Conservation (phyloP, 805 yeast genomes). For the Candida nitratophila region DNA sequence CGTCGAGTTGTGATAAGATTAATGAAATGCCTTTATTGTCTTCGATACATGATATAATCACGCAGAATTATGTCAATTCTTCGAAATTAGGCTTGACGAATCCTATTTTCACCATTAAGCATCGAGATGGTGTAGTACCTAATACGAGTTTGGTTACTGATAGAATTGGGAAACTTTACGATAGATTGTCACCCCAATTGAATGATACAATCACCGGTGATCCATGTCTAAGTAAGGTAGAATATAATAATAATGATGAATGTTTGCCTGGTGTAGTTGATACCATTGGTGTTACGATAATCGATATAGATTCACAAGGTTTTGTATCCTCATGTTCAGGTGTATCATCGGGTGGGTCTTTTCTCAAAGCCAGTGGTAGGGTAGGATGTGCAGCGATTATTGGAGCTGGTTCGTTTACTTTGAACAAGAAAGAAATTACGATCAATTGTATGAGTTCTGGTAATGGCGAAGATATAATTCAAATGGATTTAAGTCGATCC, state of each 20-base stretch:
- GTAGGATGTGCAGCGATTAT: constrained; percentile 47
- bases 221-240: too few species aligned
- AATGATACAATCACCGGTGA: background rate
- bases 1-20: constrained; percentile 5
- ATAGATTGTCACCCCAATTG: constrained; percentile 1
- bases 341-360: constrained; percentile 49
- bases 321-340: too few species aligned
- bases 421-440: constrained; percentile 12
- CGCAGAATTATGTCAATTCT: background rate
- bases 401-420: constrained; percentile 36
- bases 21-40: constrained; percentile 22
- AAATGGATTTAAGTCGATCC: constrained; percentile 32
- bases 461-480: constrained; percentile 48
- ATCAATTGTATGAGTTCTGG: constrained; percentile 37
- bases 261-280: background rate
- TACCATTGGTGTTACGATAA: background rate
- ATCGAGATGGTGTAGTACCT: too few species aligned
- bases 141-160: constrained; percentile 3
- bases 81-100: background rate
- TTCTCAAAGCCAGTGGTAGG: constrained; percentile 41
- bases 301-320: constrained; percentile 29
- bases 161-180: constrained; percentile 7
- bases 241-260: background rate
- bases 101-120: background rate
- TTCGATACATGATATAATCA: background rate